A percentile compares a stretch with the other conserved stretches of the same genome.
Evolutionary conservation across 768 basidiomycete species (phyloP).

Genomic region (Termitomyces sp.): DNA sequence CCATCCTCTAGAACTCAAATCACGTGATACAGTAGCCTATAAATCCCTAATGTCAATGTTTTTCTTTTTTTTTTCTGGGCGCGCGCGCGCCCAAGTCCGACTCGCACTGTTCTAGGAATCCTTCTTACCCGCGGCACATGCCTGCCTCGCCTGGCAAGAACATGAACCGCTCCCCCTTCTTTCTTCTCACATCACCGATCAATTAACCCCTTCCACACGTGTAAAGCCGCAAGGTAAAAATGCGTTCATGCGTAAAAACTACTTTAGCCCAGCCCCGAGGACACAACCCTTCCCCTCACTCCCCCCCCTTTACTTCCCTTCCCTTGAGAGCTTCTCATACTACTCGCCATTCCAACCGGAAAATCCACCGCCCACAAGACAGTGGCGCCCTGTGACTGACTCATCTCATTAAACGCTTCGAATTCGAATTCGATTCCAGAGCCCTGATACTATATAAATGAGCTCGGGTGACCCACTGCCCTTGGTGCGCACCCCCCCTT

Average conservation of each 20-base stretch:
- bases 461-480: neutral
- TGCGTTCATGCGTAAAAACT: conserved; percentile 19
- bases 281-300: neutral
- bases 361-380: conserved; percentile 3
- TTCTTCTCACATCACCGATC: conserved; percentile 30
- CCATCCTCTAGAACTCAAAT: conserved; percentile 23
- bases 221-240: conserved; percentile 39
- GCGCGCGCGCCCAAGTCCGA: conserved; percentile 17
- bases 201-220: conserved; percentile 32
- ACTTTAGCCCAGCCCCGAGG: conserved; percentile 11
- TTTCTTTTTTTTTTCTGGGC: conserved; percentile 1
- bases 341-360: conserved; percentile 8
- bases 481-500: neutral
- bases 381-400: neutral
- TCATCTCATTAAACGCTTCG: neutral
- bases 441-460: conserved; percentile 6
- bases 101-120: neutral
- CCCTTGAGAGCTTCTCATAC: conserved; percentile 5
- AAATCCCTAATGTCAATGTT: neutral
- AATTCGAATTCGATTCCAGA: neutral
- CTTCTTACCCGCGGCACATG: conserved; percentile 7
- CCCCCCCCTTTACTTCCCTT: no score
- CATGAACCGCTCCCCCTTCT: conserved; percentile 19
- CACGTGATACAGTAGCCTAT: conserved; percentile 24
- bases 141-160: conserved; percentile 17